Evolutionary conservation across 2,329 filamentous ascomycete species (phyloP).

Genomic region (Arthrobotrys pseudoclavata): DNA sequence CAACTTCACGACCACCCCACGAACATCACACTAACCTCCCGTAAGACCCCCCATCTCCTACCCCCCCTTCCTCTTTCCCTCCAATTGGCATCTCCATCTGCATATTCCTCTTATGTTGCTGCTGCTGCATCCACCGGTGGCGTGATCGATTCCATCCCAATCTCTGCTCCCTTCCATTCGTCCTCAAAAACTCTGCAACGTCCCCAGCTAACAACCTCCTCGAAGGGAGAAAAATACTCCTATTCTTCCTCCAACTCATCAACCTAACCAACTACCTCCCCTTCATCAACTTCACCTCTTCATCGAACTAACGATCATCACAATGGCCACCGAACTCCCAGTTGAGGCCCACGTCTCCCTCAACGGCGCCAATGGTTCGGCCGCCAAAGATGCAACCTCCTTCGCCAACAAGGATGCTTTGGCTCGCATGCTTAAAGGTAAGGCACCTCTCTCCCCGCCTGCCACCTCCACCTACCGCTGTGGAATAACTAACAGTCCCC

Average conservation of each 20-base stretch:
- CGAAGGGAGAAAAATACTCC: background rate
- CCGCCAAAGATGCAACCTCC: slow-evolving; percentile 68
- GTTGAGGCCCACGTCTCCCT: slow-evolving; percentile 39
- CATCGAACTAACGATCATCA: slow-evolving; percentile 7
- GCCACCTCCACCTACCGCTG: background rate
- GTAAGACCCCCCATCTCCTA: background rate
- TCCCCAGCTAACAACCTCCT: background rate
- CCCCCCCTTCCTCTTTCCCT: background rate
- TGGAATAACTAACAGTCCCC: slow-evolving; percentile 2
- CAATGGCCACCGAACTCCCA: slow-evolving; percentile 54
- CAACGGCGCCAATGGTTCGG: slow-evolving; percentile 62
- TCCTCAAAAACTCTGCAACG: slow-evolving; percentile 21
- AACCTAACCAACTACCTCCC: background rate
- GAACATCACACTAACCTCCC: background rate
- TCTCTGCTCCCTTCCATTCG: background rate
- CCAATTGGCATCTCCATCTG: slow-evolving; percentile 33
- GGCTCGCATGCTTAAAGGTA: slow-evolving; percentile 96
- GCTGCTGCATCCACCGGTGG: slow-evolving; percentile 21
- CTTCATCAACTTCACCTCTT: background rate
- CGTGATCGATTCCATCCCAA: slow-evolving; percentile 19
- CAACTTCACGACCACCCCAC: background rate
- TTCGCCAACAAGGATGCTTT: slow-evolving; percentile 95
- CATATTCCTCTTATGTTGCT: background rate
- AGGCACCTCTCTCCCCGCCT: background rate
- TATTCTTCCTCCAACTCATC: background rate